Evolutionary conservation across 2,329 filamentous ascomycete genomes (phyloP).

Genomic region (Fragosphaeria purpurea): DNA sequence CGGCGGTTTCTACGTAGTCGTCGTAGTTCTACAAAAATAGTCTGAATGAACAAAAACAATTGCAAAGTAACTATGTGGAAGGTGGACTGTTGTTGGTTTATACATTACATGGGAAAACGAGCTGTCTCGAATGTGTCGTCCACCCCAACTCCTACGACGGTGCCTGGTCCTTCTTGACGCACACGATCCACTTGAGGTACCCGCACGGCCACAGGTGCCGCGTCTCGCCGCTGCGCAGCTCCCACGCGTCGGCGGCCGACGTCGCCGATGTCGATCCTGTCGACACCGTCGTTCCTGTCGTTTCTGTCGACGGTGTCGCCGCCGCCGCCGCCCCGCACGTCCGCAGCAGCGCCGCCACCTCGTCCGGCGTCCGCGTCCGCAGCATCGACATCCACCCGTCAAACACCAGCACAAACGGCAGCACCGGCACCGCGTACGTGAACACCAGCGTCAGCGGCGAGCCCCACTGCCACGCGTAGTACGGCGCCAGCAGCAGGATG

Average conservation of each 20-base stretch:
- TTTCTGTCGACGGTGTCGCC: constrained; percentile 9
- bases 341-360: constrained; percentile 51
- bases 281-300: no score
- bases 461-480: constrained; percentile 41
- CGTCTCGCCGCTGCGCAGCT: constrained; percentile 36
- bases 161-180: constrained; percentile 24
- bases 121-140: neutral
- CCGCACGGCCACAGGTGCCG: constrained; percentile 41
- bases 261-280: constrained; percentile 15
- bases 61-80: no score
- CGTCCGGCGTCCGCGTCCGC: constrained; percentile 55
- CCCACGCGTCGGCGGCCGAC: constrained; percentile 30
- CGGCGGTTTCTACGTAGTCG: no score
- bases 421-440: constrained; percentile 54
- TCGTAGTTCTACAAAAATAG: no score
- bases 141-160: neutral
- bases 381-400: constrained; percentile 60
- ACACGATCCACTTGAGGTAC: constrained; percentile 42
- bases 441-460: constrained; percentile 50
- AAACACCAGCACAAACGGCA: constrained; percentile 58
- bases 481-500: constrained; percentile 40
- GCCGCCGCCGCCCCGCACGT: constrained; percentile 34
- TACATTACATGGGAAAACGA: no score
- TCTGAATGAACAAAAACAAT: no score
- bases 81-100: no score